These are phyloP conservation scores for Cymodocea nodosa DNA, from an alignment of 116 monocot genomes.

Conservation along the genomic window DNA sequence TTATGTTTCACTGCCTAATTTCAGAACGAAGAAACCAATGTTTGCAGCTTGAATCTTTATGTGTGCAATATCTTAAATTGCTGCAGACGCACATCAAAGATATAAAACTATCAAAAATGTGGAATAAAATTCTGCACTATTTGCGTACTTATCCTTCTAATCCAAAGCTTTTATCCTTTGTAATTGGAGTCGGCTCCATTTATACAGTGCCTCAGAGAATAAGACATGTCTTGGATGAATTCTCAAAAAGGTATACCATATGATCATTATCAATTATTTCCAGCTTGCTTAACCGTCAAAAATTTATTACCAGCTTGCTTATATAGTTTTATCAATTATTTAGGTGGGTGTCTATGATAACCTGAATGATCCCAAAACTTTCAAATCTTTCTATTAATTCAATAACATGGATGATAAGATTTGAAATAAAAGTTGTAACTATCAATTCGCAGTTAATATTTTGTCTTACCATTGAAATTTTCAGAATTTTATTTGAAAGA, in stretches of 20 bases:
- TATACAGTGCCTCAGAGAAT: slow-evolving; percentile 61
- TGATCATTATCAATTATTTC: no score
- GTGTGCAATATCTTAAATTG: slow-evolving; percentile 38
- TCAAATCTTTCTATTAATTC: no score
- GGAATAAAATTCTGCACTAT: slow-evolving; percentile 44
- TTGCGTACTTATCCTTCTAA: slow-evolving; percentile 72
- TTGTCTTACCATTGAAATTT: no score
- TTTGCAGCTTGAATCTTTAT: slow-evolving; percentile 60
- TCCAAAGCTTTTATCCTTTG: slow-evolving; percentile 34
- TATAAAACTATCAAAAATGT: slow-evolving; percentile 39
- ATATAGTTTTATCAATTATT: no score
- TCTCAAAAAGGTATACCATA: slow-evolving; percentile 35
- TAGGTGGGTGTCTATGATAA: no score
- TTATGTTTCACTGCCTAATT: not conserved
- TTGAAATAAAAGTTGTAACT: no score
- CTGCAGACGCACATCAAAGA: slow-evolving; percentile 45
- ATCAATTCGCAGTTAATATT: no score
- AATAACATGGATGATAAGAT: no score
- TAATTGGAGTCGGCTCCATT: slow-evolving; percentile 42
- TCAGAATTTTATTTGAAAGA: no score
- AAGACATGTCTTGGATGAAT: slow-evolving; percentile 54
- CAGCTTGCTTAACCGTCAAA: no score
- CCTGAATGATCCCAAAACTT: no score
- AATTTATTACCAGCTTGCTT: no score
- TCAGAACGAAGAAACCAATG: slow-evolving; percentile 55